Conservation (phyloP, 805 yeast genomes). For the Saturnispora sanitii region DNA sequence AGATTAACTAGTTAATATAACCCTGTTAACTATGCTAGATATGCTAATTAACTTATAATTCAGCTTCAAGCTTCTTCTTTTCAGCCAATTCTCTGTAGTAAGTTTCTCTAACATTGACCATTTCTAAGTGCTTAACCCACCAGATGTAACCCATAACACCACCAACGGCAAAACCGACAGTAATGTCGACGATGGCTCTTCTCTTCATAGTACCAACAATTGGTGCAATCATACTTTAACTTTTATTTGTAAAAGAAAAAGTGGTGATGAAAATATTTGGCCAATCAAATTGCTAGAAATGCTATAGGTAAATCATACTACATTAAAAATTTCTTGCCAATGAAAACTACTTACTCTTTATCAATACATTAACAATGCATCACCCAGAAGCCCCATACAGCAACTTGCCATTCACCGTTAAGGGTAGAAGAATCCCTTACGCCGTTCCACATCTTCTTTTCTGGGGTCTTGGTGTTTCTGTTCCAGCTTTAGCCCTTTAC, state of each 20-base stretch:
- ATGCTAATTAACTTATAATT: conserved; percentile 2
- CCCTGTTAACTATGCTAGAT: no score
- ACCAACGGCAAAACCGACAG: conserved; percentile 41
- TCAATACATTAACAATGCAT: conserved; percentile 14
- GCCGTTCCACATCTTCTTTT: conserved; percentile 74
- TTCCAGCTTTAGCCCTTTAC: conserved; percentile 71
- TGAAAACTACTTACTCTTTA: not conserved
- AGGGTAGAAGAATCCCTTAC: conserved; percentile 86
- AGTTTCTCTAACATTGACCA: conserved; percentile 68
- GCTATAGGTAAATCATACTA: not conserved
- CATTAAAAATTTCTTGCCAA: not conserved
- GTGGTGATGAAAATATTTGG: conserved; percentile 2
- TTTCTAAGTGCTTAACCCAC: conserved; percentile 78
- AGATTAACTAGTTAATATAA: no score
- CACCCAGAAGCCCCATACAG: conserved; percentile 74
- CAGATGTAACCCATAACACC: conserved; percentile 54
- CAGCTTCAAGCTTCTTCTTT: conserved; percentile 54
- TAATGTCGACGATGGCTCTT: conserved; percentile 70
- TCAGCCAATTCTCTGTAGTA: conserved; percentile 74
- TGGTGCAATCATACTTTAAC: conserved; percentile 67
- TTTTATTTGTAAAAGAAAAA: conserved; percentile 6
- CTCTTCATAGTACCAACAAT: conserved; percentile 76
- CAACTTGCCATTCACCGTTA: conserved; percentile 90
- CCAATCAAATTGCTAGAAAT: conserved; percentile 12
- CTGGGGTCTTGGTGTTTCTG: conserved; percentile 56